Base-by-base conservation (phyloP, 2,329 filamentous ascomycete species). In the Aspergillus sp. region DNA sequence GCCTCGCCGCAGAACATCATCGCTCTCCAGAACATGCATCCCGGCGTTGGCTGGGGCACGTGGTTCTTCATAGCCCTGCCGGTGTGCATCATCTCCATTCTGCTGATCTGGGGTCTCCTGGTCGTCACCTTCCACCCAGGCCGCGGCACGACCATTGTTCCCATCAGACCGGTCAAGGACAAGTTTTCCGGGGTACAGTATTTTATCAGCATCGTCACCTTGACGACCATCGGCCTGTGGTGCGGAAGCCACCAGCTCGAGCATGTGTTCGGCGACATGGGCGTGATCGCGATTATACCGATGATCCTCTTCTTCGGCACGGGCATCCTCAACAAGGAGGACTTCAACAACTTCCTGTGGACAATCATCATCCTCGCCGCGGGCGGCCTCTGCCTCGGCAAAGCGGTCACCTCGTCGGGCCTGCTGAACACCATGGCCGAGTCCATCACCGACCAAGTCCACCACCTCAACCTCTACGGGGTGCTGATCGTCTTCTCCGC, bases 291-390 rank as follows among this genome's bases (percentile, higher is more conserved):
- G 37, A 93, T 98, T 53, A 86, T 98, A 39, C 91, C 91, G 4
- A 81, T 98, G 32, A 82, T 93, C 3, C 70, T 95, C 26, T 98
- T 98, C 72, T 98, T 98, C 50, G 91, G 91, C 34, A 88, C 86
- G 2, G 91, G 91, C 8, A 89, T 96, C 45, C 70, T 98, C 19
- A 96, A 88, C 30, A 98, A 96, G 63, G 91, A 96, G 62, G 91
- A 98, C 63, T 98, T 98, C 58, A 98, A 98, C 69, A 98, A 98
- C 61, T 98, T 98, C 61, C 81, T 95, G 24, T 98, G 91, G 91
- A 98, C 93, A 13, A 98, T 98, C 61, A 95, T 98, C 61, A 96
- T 98, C 51, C 79, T 98, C 13, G 91, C 91, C 0, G 89, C 91
- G 0, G 91, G 91, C 29, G 91, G 91, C 5, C 67, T 98, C 20